Evolutionary conservation across 192 early-diverging fungal species (phyloP), one percentile per base, ranked within the genome.

Genomic region (Backusella liffmaniae): DNA sequence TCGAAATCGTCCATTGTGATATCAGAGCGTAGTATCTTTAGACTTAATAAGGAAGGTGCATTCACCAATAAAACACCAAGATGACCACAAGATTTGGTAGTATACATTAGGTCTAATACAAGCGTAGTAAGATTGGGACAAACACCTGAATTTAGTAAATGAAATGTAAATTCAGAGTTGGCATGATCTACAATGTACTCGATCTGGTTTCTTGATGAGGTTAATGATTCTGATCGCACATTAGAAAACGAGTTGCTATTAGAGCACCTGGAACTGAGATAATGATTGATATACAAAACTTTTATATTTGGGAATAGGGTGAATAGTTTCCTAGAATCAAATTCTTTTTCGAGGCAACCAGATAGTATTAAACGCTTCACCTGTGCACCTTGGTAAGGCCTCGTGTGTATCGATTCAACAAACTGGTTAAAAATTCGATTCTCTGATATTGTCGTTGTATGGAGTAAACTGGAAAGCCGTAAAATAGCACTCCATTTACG

Each of bases 161-260:
- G 56, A 62, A 62, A 62, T 62, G 56, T 62, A 26, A 62, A 62
- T 62, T 62, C 23, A 12, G 56, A 62, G 29, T 62, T 62, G 56
- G 23, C 18, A 62, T 62, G 56, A 62, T 62, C 56, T 13, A 26
- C 56, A 62, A 62, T 62, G 56, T 62, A 23, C 26, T 62, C 56
- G 56, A 62, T 62, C 56, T 62, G 56, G 23, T 62, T 62, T 62
- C 56, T 62, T 29, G 56, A 62, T 62, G 56, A 62, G 56, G 26
- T 1, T 13, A 62, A 13, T 29, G 12, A 9, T 62, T 62, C 56
- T 29, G 26, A 29, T 29, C 26, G 56, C 12, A 29, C 18, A 29
- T 29, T 10, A 29, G 56, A 62, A 29, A 23, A 62, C 6, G 23
- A 62, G 1, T 62, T 62, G 3, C 21, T 7, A 12, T 62, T 29